These are phyloP conservation scores for Ceratobasidium papillatum DNA, from an alignment of 1,284 basidiomycete genomes.

Conservation along the genomic window DNA sequence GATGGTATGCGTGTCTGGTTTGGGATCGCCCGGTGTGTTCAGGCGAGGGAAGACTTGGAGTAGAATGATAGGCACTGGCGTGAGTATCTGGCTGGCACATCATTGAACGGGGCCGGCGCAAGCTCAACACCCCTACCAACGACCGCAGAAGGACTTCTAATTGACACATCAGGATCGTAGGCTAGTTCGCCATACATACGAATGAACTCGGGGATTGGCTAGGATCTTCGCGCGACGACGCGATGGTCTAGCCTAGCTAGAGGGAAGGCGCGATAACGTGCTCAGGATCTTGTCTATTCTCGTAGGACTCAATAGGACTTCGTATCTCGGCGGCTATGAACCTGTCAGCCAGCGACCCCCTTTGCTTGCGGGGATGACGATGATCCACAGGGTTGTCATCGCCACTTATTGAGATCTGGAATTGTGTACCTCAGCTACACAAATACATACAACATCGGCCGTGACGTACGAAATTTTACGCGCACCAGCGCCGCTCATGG, in stretches of 20 bases:
- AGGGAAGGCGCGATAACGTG: background rate
- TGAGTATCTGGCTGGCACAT: background rate
- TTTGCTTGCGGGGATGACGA: background rate
- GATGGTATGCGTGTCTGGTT: background rate
- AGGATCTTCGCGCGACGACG: background rate
- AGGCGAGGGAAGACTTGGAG: background rate
- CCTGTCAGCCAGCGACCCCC: background rate
- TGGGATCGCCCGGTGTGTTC: background rate
- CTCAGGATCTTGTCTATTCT: background rate
- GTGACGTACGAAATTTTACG: constrained; percentile 2
- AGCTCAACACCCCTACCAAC: background rate
- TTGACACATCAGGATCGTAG: background rate
- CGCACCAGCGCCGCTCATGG: background rate
- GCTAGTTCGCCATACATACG: background rate
- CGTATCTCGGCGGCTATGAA: background rate
- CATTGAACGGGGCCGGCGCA: background rate
- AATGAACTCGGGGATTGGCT: background rate
- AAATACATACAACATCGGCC: background rate
- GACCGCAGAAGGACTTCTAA: background rate
- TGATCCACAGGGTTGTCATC: background rate
- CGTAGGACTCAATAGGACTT: background rate
- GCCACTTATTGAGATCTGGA: background rate
- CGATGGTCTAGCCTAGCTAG: background rate
- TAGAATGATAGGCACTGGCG: background rate
- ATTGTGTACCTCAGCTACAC: background rate